Evolutionary conservation across 2,329 filamentous ascomycete species (phyloP), one percentile per base, ranked within the genome.

Genomic region (Fusarium citri): DNA sequence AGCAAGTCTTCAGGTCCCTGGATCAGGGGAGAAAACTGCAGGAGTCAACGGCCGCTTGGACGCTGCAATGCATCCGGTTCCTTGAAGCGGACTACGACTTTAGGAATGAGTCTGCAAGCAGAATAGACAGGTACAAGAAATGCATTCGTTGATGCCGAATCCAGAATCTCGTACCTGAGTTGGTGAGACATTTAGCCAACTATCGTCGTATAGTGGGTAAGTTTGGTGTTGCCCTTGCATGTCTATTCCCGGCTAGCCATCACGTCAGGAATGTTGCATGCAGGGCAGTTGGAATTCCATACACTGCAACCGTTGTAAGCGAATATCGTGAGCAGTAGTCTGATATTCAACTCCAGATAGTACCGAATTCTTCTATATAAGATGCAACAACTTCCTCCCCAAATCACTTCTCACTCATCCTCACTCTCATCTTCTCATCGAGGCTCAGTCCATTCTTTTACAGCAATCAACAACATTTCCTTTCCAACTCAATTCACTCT

Each of bases 361-460:
- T 15, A 20, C 26, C 10, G 25, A 15, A 18, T 8, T 28, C 8
- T 53, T 23, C 20, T 71, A 71, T 71, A 71, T 58, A 71, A 62
- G 57, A 28, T 18, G 9, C 15, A n/a, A 28, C 16, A 41, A 53
- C 48, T 65, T 65, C 50, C 46, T 53, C 41, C 51, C 22, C 18
- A 58, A 34, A 20, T 46, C 18, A 37, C 20, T 55, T 15, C 47
- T 53, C 59, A 61, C 68, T 71, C 68, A 64, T 71, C 68, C 68
- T 71, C 68, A 60, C 42, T 28, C 53, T 56, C 50, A 12, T 37
- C 57, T 71, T 71, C 64, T 53, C 68, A 68, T 51, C 28, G 68
- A 71, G 68, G 68, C 51, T 37, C 63, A 68, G 68, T 31, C 66
- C 68, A 72, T 42, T 71, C 68, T 37, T 71, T 71, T 70, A 53